Percentiles rank a stretch among this genome's conserved stretches.
These are phyloP conservation scores for Micromonas commoda DNA, from an alignment of 139 green algal species.

Conservation along the genomic window DNA sequence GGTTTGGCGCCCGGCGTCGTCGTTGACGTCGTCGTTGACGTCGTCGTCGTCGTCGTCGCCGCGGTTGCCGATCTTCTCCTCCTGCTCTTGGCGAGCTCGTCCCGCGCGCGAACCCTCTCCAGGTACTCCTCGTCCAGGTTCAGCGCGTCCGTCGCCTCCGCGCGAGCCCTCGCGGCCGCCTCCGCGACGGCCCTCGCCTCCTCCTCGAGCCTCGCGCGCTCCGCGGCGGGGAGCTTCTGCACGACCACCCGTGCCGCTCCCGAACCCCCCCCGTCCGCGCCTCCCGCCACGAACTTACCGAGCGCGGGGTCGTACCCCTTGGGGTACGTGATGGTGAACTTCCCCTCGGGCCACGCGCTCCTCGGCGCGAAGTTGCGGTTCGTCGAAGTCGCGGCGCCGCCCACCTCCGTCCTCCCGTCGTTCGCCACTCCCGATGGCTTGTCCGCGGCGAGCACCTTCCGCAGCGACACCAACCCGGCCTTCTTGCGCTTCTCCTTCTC, in stretches of 20 bases:
- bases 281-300: not conserved
- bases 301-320: not conserved
- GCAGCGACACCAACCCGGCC: not conserved
- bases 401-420: no score
- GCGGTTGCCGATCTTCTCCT: no score
- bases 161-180: no score
- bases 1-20: no score
- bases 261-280: not conserved
- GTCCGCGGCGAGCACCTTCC: no score
- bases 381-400: not conserved
- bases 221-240: not conserved
- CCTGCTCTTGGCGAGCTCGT: not conserved
- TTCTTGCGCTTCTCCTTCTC: not conserved
- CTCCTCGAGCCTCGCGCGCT: not conserved
- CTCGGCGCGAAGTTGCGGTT: not conserved
- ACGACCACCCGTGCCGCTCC: no score
- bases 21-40: no score
- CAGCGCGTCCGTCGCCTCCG: not conserved
- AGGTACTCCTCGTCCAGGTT: not conserved
- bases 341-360: not conserved
- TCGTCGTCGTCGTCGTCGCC: no score
- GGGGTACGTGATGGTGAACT: not conserved
- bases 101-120: not conserved
- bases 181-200: not conserved
- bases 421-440: no score